Base-by-base conservation (phyloP, 1,284 basidiomycete species). In the Sporisorium sorghi region DNA sequence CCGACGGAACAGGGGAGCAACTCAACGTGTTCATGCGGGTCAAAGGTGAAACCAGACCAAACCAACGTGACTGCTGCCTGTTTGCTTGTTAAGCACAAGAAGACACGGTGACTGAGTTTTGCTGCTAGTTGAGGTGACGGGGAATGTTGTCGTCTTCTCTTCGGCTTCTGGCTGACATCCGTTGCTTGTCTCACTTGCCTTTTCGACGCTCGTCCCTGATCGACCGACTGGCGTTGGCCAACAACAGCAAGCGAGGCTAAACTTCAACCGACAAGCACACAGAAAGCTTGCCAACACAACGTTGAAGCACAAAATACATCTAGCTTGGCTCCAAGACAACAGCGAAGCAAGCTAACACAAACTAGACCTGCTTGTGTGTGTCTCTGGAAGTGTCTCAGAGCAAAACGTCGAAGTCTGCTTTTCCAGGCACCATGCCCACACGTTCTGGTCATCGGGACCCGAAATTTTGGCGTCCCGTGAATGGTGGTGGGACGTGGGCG, bases 181-280 rank as follows among this genome's bases (percentile, higher is more conserved):
- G 19, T 19, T 12, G 12, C 19, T 11, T 23, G 40, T 43, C 23
- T 43, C 40, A 42, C 40, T 23, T 9, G 26, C 2, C 23, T 14
- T 43, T 44, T 28, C 26, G 44, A 47, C 26, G 28, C 44, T 47
- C 26, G 44, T 47, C 46, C 46, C 28, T 47, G 46, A 47, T 47
- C 46, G 46, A 47, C 46, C 19, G 28, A 24, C 26, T 26, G 11
- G 11, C 17, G 33, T 21, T 21, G n/a, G 23, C 2, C 37, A 15
- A 33, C 47, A 48, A 49, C 47, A 49, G 28, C 3, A 3, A 50
- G 32, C 48, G 24, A 37, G 21, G 24, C 32, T n/a, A 35, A 23
- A 21, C 12, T 35, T 15, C 26, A 47, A 19, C 46, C n/a, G 14
- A 15, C 4, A 4, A 9, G 44, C 28, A 46, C 44, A 44, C 43